A percentile compares a stretch with the other conserved stretches of the same genome.
Evolutionary conservation across 2,329 filamentous ascomycete species (phyloP).

Genomic region (Epichloe sibirici): DNA sequence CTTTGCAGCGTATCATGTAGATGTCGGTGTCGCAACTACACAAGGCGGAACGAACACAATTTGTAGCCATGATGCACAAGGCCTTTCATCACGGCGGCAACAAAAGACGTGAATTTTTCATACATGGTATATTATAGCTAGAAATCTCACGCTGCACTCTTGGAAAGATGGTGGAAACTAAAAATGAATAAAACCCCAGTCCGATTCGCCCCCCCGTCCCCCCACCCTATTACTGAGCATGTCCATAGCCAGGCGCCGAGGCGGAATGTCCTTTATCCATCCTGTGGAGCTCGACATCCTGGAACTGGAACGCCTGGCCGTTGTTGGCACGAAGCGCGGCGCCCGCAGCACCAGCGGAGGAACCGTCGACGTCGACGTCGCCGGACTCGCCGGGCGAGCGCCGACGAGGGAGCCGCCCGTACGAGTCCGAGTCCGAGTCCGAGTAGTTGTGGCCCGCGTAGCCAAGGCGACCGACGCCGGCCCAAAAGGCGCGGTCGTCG

Average conservation of each 20-base stretch:
- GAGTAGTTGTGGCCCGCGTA: conserved; percentile 32
- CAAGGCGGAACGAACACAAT: too few relatives aligned
- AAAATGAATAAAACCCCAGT: too few relatives aligned
- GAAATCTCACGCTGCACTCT: too few relatives aligned
- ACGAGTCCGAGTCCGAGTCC: conserved; percentile 6
- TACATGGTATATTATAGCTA: too few relatives aligned
- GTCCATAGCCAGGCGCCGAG: not conserved
- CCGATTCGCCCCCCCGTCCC: too few relatives aligned
- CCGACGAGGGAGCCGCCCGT: conserved; percentile 13
- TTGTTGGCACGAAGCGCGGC: conserved; percentile 2
- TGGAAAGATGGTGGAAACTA: too few relatives aligned
- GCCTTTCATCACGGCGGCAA: too few relatives aligned
- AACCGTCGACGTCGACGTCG: conserved; percentile 10
- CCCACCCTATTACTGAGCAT: not conserved
- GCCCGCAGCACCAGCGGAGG: not conserved
- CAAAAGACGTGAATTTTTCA: too few relatives aligned
- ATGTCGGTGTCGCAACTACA: too few relatives aligned
- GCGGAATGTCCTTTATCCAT: conserved; percentile 7
- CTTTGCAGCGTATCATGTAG: too few relatives aligned
- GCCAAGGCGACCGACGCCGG: conserved; percentile 52
- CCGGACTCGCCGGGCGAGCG: conserved; percentile 12
- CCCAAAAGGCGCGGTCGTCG: conserved; percentile 62
- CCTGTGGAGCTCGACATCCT: conserved; percentile 21
- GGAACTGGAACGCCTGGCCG: conserved; percentile 10
- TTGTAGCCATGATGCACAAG: too few relatives aligned